Evolutionary conservation across 345 rosid genomes (phyloP).

Genomic region (Nasturtium officinale): DNA sequence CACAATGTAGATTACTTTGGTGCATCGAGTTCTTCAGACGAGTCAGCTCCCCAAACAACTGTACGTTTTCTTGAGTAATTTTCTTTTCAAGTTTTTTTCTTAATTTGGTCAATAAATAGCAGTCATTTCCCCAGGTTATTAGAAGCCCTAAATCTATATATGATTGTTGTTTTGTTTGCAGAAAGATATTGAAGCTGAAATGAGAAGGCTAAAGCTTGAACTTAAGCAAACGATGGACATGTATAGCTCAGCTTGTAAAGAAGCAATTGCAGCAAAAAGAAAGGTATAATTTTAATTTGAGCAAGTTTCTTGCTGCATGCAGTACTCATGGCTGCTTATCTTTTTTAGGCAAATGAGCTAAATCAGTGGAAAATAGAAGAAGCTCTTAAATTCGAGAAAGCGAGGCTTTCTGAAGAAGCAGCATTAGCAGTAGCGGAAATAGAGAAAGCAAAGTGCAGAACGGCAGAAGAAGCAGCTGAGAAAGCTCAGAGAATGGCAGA

Average conservation of each 20-base stretch:
- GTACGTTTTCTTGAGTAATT: conserved; percentile 37
- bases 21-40: conserved; percentile 40
- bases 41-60: conserved; percentile 31
- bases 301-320: neutral
- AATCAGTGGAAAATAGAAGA: conserved; percentile 69
- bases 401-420: conserved; percentile 68
- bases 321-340: neutral
- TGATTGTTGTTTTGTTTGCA: conserved; percentile 39
- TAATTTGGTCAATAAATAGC: too few relatives aligned
- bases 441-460: conserved; percentile 79
- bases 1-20: conserved; percentile 40
- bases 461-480: conserved; percentile 80
- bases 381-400: conserved; percentile 64
- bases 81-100: neutral
- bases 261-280: conserved; percentile 75
- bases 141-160: neutral
- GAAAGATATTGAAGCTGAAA: conserved; percentile 73
- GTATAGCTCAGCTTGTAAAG: conserved; percentile 87
- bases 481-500: conserved; percentile 70
- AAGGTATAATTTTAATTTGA: neutral
- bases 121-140: neutral
- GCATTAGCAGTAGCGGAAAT: conserved; percentile 76
- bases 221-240: conserved; percentile 85
- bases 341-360: conserved; percentile 67
- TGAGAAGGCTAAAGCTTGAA: conserved; percentile 78